These are phyloP conservation scores for Dalechampia spathulata DNA, from an alignment of 441 rosid species.

Conservation along the genomic window DNA sequence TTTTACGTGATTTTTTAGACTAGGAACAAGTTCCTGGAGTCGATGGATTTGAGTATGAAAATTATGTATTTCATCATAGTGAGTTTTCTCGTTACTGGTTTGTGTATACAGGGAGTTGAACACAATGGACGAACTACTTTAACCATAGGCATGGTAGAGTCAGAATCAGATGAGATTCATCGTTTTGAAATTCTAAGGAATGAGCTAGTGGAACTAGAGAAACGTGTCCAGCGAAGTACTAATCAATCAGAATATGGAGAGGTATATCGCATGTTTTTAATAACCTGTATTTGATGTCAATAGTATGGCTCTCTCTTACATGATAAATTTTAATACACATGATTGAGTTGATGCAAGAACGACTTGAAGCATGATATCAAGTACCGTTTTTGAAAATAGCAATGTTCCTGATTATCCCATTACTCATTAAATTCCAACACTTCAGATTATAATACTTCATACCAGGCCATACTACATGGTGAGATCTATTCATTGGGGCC, in stretches of 20 bases:
- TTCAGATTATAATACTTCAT: no score
- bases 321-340: neutral
- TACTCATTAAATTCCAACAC: no score
- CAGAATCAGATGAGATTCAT: constrained; percentile 60
- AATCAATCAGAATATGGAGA: constrained; percentile 55
- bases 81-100: constrained; percentile 14
- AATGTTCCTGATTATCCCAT: neutral
- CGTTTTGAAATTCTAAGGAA: constrained; percentile 80
- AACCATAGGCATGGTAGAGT: constrained; percentile 26
- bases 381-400: neutral
- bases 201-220: constrained; percentile 92
- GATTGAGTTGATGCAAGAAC: neutral
- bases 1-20: neutral
- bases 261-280: constrained; percentile 31
- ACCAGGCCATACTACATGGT: no score
- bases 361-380: neutral
- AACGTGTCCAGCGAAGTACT: constrained; percentile 75
- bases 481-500: constrained; percentile 1
- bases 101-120: constrained; percentile 51
- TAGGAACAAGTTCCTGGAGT: neutral
- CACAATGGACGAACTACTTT: constrained; percentile 24
- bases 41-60: constrained; percentile 10
- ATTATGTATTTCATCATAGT: constrained; percentile 9
- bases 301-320: neutral
- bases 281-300: neutral